These are phyloP conservation scores for Solanum chiquidenum DNA, from an alignment of 257 asterid species.

Conservation along the genomic window DNA sequence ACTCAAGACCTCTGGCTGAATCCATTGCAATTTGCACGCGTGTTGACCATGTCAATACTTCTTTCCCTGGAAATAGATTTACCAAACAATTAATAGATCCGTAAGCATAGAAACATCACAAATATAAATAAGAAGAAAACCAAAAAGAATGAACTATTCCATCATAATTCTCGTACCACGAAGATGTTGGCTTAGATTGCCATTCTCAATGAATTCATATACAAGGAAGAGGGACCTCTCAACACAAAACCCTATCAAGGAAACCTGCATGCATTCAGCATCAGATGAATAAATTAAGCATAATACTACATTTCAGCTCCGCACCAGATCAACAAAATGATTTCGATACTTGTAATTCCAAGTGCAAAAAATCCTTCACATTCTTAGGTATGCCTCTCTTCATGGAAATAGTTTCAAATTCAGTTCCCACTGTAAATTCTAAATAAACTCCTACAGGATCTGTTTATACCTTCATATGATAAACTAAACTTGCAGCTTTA, in stretches of 20 bases:
- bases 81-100: background rate
- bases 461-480: background rate
- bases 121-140: background rate
- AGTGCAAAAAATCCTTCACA: background rate
- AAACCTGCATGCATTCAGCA: conserved; percentile 46
- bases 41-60: conserved; percentile 66
- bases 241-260: conserved; percentile 82
- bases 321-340: background rate
- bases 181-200: conserved; percentile 80
- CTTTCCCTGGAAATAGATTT: conserved; percentile 31
- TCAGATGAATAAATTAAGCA: background rate
- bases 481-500: background rate
- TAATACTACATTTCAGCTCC: background rate
- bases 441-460: background rate
- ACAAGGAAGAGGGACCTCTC: conserved; percentile 94
- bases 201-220: conserved; percentile 79
- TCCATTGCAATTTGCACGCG: conserved; percentile 91
- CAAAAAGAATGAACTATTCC: background rate
- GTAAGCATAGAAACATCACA: background rate
- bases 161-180: conserved; percentile 46
- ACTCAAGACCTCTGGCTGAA: conserved; percentile 95
- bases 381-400: background rate
- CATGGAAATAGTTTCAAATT: background rate
- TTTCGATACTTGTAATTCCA: background rate
- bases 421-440: background rate